Evolutionary conservation across 371 early-diverging fungal species (phyloP).

Genomic region (Mucor indicus): DNA sequence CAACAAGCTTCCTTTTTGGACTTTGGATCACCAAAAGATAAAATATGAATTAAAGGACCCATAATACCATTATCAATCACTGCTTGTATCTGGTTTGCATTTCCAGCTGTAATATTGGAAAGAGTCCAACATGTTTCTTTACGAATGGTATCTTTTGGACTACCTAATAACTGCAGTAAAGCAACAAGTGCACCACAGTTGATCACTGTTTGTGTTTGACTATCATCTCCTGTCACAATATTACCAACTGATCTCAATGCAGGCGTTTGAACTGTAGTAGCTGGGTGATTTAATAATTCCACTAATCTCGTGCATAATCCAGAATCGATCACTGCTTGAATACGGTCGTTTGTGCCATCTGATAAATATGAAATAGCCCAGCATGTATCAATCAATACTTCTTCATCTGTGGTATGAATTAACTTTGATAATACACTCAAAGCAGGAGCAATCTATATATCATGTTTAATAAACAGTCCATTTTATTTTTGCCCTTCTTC

Average conservation of each 20-base stretch:
- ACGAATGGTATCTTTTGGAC: slow-evolving; percentile 90
- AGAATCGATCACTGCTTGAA: slow-evolving; percentile 93
- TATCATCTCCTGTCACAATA: slow-evolving; percentile 98
- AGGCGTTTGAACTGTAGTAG: slow-evolving; percentile 91
- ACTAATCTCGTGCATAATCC: slow-evolving; percentile 90
- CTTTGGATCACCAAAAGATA: slow-evolving; percentile 61
- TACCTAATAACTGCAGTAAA: slow-evolving; percentile 72
- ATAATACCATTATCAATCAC: slow-evolving; percentile 94
- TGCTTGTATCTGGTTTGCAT: slow-evolving; percentile 87
- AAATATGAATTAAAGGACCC: slow-evolving; percentile 84
- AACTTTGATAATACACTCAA: slow-evolving; percentile 86
- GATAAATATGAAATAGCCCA: slow-evolving; percentile 99
- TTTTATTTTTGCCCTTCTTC: no score
- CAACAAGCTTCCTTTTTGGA: slow-evolving; percentile 77
- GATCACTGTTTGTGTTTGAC: slow-evolving; percentile 94
- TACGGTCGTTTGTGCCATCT: slow-evolving; percentile 93
- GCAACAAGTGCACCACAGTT: slow-evolving; percentile 84
- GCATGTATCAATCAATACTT: slow-evolving; percentile 96
- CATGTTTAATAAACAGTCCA: neutral
- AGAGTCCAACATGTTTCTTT: slow-evolving; percentile 99
- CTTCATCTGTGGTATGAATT: slow-evolving; percentile 88
- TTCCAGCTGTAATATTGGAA: slow-evolving; percentile 99
- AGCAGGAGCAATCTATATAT: slow-evolving; percentile 74
- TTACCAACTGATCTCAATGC: slow-evolving; percentile 99
- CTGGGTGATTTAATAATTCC: slow-evolving; percentile 86